These are phyloP conservation scores for Crithidia expoeki DNA, from an alignment of 208 protist genomes.

Conservation along the genomic window DNA sequence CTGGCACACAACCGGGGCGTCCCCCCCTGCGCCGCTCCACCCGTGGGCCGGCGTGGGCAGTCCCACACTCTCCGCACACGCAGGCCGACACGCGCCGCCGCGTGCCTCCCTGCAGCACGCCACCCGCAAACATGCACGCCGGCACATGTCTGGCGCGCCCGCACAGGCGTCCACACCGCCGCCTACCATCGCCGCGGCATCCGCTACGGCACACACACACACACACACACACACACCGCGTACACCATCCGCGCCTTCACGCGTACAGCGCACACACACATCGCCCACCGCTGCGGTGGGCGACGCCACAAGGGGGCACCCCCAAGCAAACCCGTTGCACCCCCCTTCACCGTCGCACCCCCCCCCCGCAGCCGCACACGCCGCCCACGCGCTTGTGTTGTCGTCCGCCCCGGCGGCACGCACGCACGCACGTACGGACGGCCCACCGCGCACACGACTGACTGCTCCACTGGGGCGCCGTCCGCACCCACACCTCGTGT, in stretches of 20 bases:
- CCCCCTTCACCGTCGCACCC: conserved; percentile 12
- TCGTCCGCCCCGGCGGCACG: too few relatives aligned
- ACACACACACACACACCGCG: conserved; percentile 17
- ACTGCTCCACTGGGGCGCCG: conserved; percentile 34
- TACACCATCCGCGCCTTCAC: too few relatives aligned
- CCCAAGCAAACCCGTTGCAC: conserved; percentile 63
- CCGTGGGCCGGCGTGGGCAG: conserved; percentile 18
- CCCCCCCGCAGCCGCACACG: conserved; percentile 29
- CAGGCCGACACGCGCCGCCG: conserved; percentile 13
- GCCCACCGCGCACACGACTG: conserved; percentile 27
- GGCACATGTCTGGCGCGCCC: conserved; percentile 5
- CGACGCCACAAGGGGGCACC: conserved; percentile 15
- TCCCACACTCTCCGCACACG: conserved; percentile 23
- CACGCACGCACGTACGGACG: too few relatives aligned
- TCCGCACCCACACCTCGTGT: too few relatives aligned
- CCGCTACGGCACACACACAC: conserved; percentile 2
- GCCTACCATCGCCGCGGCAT: conserved; percentile 11
- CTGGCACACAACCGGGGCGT: conserved; percentile 22
- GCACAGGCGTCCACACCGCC: conserved; percentile 10
- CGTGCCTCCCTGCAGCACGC: conserved; percentile 1
- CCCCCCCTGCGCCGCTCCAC: conserved; percentile 11
- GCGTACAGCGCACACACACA: conserved; percentile 11
- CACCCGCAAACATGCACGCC: conserved; percentile 7
- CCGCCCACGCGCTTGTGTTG: neutral
- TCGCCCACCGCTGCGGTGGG: conserved; percentile 24